Percentiles rank a stretch among this genome's conserved stretches.
phyloP scores from a whole-genome alignment of 2,329 filamentous ascomycete genomes.

The Nemania sp. region DNA sequence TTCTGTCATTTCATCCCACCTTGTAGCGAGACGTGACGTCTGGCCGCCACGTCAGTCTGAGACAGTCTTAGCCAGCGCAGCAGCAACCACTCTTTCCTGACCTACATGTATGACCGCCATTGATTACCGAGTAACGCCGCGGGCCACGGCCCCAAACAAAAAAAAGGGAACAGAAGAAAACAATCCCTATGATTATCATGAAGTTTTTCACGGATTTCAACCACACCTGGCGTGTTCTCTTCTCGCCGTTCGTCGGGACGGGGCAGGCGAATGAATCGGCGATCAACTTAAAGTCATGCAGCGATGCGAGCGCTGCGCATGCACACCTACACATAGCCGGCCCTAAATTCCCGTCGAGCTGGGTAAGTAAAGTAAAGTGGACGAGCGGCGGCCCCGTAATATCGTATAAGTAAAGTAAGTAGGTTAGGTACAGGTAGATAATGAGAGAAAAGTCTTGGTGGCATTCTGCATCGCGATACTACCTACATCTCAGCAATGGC shows the following conservation, averaged over 20 bases:
- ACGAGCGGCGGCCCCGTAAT: too few species aligned
- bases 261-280: constrained; percentile 4
- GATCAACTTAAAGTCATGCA: constrained; percentile 7
- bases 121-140: neutral
- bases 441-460: constrained; percentile 13
- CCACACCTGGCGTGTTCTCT: neutral
- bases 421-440: too few species aligned
- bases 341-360: constrained; percentile 19
- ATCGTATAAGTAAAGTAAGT: constrained; percentile 13
- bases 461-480: neutral
- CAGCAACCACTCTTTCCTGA: constrained; percentile 4
- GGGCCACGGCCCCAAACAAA: neutral
- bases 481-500: neutral
- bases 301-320: constrained; percentile 6
- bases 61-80: constrained; percentile 12
- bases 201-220: constrained; percentile 14
- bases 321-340: constrained; percentile 9
- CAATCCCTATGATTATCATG: neutral
- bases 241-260: constrained; percentile 10
- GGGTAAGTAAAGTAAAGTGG: constrained; percentile 16
- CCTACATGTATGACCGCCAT: neutral
- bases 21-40: constrained; percentile 11
- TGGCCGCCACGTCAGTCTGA: constrained; percentile 23
- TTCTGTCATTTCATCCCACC: constrained; percentile 6
- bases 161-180: neutral